Evolutionary conservation across 2,329 filamentous ascomycete genomes (phyloP).

Genomic region (Diplodia sapinea): DNA sequence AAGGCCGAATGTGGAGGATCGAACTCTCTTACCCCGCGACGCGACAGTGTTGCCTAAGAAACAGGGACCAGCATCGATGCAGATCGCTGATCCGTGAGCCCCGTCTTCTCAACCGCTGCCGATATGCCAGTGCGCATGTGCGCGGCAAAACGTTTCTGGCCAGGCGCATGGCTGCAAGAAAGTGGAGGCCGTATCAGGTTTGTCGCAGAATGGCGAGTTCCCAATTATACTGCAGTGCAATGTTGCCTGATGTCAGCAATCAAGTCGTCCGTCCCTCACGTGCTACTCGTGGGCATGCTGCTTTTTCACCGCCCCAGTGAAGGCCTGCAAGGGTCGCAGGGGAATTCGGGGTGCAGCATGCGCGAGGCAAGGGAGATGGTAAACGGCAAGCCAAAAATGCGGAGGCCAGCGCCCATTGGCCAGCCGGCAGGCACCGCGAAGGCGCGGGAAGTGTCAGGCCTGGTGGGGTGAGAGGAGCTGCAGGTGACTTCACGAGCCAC

Average conservation of each 20-base stretch:
- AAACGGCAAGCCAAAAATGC: neutral
- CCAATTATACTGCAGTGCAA: slow-evolving; percentile 1
- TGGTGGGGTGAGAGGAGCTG: slow-evolving; percentile 3
- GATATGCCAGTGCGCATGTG: neutral
- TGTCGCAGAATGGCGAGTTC: slow-evolving; percentile 4
- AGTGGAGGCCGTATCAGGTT: neutral
- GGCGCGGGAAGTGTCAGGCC: neutral
- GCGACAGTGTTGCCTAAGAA: neutral
- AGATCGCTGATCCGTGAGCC: slow-evolving; percentile 10
- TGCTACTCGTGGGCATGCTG: neutral
- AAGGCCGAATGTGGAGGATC: slow-evolving; percentile 6
- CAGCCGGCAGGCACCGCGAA: slow-evolving; percentile 1
- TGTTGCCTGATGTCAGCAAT: neutral
- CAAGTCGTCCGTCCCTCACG: neutral
- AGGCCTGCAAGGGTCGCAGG: slow-evolving; percentile 8
- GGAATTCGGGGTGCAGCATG: neutral
- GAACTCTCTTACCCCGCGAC: neutral
- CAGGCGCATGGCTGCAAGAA: neutral
- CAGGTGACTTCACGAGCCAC: slow-evolving; percentile 26
- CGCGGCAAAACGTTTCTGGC: neutral
- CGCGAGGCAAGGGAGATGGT: slow-evolving; percentile 6
- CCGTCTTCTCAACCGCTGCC: neutral
- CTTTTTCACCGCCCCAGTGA: neutral
- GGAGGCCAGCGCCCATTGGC: neutral
- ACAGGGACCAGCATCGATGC: slow-evolving; percentile 19